Base-by-base conservation (phyloP, 164 flowering plant species). In the Magnolia officinalis region DNA sequence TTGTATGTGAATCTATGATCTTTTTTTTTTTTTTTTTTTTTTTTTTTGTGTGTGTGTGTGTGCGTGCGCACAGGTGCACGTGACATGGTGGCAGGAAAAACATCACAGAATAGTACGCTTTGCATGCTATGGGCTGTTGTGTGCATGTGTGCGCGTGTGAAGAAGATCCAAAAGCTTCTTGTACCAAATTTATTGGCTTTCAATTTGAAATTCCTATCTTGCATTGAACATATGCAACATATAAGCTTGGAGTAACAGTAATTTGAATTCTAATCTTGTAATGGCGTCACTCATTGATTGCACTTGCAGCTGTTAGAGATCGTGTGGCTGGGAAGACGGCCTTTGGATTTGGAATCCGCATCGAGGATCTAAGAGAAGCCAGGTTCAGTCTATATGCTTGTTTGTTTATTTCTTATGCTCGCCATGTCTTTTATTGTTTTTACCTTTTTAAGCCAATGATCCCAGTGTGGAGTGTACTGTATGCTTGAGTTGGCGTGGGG, bases 361-460 rank as follows among this genome's bases (percentile, higher is more conserved):
- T 90, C 1, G 98, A 95, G 74, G 90, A 91, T 81, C 87, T 95
- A 45, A 83, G 97, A 85, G 91, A 93, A 87, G 98, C 96, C 84
- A 92, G 97, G 98, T 95, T 81, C 49, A 10, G 73, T 71, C 61
- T 71, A 31, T 37, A 73, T 26, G 20, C 58, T 18, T 70, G 45
- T 29, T 19, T 20, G n/a, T 59, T 16, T 68, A 16, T 68, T 37
- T 68, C 50, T 75, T 66, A 31, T 8, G 59, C 70, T 45, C 16
- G 4, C 9, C n/a, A 37, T 37, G 45, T 37, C 45, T 37, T 37
- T 37, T 37, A 37, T 37, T 37, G 45, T 37, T 37, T 37, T 37
- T 37, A 37, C 6, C 45, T 37, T 37, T 37, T 37, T 37, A 37
- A 6, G 45, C 45, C 45, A 37, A 37, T 37, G 45, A 37, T 37